phyloP scores from a whole-genome alignment of 2,329 filamentous ascomycete species.

The Colletotrichum sp. region DNA sequence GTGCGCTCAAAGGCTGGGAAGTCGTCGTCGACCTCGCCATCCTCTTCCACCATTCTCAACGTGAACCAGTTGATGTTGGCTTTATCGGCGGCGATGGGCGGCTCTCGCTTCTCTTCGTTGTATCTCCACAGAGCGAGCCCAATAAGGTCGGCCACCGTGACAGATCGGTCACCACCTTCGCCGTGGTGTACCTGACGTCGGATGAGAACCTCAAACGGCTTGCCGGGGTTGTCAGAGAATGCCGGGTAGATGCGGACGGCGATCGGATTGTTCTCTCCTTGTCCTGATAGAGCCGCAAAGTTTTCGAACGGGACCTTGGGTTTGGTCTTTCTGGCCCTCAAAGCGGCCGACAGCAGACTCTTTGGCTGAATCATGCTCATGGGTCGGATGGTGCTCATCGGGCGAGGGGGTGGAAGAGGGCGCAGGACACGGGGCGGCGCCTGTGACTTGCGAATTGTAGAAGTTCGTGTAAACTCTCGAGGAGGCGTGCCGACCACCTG shows the following conservation, averaged over 20 bases:
- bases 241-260: slow-evolving; percentile 80
- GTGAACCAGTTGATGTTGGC: slow-evolving; percentile 84
- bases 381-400: slow-evolving; percentile 67
- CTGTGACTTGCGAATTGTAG: slow-evolving; percentile 68
- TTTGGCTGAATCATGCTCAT: slow-evolving; percentile 72
- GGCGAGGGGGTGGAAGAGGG: slow-evolving; percentile 74
- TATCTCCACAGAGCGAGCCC: slow-evolving; percentile 81
- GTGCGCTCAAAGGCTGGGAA: slow-evolving; percentile 80
- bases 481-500: slow-evolving; percentile 70
- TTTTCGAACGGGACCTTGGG: slow-evolving; percentile 75
- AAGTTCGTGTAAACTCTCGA: slow-evolving; percentile 63
- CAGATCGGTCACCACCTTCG: slow-evolving; percentile 63
- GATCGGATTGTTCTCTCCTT: slow-evolving; percentile 78
- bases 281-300: slow-evolving; percentile 78
- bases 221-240: slow-evolving; percentile 68
- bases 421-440: slow-evolving; percentile 64
- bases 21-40: slow-evolving; percentile 84
- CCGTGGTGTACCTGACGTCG: slow-evolving; percentile 73
- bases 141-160: slow-evolving; percentile 82
- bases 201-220: slow-evolving; percentile 75
- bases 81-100: slow-evolving; percentile 67
- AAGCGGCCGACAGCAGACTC: slow-evolving; percentile 73
- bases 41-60: slow-evolving; percentile 82
- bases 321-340: slow-evolving; percentile 75
- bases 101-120: slow-evolving; percentile 76